Conservation (phyloP, 129 eudicot genomes). For the Rutidosis leptorrhynchoides region DNA sequence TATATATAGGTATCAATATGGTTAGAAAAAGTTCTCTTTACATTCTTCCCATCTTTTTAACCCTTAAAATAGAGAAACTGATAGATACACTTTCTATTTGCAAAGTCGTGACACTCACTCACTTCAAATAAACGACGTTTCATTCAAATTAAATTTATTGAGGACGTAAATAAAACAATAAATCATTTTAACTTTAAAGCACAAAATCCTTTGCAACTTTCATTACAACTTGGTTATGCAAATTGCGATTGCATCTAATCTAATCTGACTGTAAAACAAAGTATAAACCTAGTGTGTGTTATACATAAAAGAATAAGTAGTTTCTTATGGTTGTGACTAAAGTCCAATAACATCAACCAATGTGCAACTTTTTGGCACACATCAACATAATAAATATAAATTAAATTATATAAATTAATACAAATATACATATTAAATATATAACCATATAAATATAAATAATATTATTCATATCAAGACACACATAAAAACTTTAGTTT, state of each 20-base stretch:
- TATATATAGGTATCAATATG: slow-evolving; percentile 2
- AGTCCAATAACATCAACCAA: background rate
- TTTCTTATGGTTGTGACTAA: background rate
- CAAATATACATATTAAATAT: too few relatives aligned
- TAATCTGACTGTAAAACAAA: too few relatives aligned
- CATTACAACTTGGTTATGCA: background rate
- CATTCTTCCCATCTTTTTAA: background rate
- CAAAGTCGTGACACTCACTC: background rate
- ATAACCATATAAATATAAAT: too few relatives aligned
- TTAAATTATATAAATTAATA: too few relatives aligned
- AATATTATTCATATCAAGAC: background rate
- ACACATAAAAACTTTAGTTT: background rate
- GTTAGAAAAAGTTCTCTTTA: background rate
- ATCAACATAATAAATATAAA: background rate
- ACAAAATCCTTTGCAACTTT: too few relatives aligned
- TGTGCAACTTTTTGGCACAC: background rate
- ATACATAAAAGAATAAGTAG: background rate
- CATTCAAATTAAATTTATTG: too few relatives aligned
- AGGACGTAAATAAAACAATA: too few relatives aligned
- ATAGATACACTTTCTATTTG: background rate
- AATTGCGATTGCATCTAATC: background rate
- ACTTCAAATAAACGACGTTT: background rate
- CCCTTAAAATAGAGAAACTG: background rate
- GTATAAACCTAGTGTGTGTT: background rate
- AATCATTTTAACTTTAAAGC: too few relatives aligned